These are phyloP conservation scores for Citrus glauca DNA, from an alignment of 345 rosid genomes.

Conservation along the genomic window DNA sequence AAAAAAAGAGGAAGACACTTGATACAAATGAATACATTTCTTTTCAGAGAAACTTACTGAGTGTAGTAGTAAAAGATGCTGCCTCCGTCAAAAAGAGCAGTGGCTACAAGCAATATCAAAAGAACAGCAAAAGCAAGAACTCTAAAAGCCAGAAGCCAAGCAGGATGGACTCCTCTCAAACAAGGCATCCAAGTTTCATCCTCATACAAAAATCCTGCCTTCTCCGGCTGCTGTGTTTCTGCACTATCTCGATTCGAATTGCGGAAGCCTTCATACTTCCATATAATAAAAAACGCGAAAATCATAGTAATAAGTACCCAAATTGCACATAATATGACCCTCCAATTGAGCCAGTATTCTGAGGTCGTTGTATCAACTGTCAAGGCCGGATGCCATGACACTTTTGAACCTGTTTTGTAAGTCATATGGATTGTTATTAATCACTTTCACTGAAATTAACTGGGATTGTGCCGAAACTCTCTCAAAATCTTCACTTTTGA, in stretches of 20 bases:
- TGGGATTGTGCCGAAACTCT: neutral
- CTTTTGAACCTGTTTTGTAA: slow-evolving; percentile 31
- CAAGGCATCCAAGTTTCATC: slow-evolving; percentile 91
- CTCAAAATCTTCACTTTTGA: neutral
- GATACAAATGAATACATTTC: neutral
- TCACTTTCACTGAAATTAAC: slow-evolving; percentile 6
- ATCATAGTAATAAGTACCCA: slow-evolving; percentile 42
- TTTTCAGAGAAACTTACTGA: slow-evolving; percentile 50
- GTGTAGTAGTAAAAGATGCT: slow-evolving; percentile 91
- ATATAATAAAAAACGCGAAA: slow-evolving; percentile 46
- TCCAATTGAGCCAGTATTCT: slow-evolving; percentile 92
- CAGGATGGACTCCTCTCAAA: slow-evolving; percentile 79
- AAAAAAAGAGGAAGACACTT: neutral
- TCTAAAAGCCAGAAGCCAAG: slow-evolving; percentile 86
- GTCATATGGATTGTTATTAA: slow-evolving; percentile 30
- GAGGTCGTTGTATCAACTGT: slow-evolving; percentile 54
- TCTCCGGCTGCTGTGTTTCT: slow-evolving; percentile 37
- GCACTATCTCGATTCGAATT: slow-evolving; percentile 1
- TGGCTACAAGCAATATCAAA: slow-evolving; percentile 41
- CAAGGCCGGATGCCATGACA: slow-evolving; percentile 67
- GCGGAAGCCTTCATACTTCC: slow-evolving; percentile 54
- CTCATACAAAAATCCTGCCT: slow-evolving; percentile 47
- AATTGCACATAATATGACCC: slow-evolving; percentile 65
- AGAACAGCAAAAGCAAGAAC: slow-evolving; percentile 64
- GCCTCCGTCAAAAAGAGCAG: slow-evolving; percentile 54